Conservation (phyloP, 225 moss, liverwort and hornwort species). For the Takakia lepidozioides region DNA sequence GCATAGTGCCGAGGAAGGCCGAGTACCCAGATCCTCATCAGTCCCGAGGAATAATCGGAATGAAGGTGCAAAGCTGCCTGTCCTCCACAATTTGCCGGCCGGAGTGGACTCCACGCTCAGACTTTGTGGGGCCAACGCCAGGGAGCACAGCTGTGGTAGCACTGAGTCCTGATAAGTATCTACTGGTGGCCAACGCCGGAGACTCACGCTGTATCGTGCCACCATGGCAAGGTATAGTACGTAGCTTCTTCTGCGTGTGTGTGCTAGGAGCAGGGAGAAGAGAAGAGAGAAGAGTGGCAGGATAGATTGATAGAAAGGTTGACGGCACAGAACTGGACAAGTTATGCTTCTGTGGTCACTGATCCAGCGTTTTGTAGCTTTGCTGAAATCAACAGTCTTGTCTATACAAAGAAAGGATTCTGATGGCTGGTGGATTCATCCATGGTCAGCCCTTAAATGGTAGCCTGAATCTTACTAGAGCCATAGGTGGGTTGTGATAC, state of each 20-base stretch:
- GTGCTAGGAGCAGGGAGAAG: too few relatives aligned
- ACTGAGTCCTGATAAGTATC: slow-evolving; percentile 27
- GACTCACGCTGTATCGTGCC: slow-evolving; percentile 58
- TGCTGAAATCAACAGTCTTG: slow-evolving; percentile 33
- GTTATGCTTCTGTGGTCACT: too few relatives aligned
- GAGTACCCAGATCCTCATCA: too few relatives aligned
- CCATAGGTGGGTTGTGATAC: slow-evolving; percentile 35
- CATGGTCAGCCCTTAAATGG: slow-evolving; percentile 46
- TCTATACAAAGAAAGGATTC: slow-evolving; percentile 35
- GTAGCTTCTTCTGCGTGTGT: neutral
- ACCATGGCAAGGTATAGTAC: slow-evolving; percentile 33
- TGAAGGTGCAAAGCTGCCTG: too few relatives aligned
- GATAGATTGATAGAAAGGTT: too few relatives aligned
- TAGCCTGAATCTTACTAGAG: slow-evolving; percentile 53
- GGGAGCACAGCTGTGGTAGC: slow-evolving; percentile 63
- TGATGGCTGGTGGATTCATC: slow-evolving; percentile 32
- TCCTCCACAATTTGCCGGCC: too few relatives aligned
- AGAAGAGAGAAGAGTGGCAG: neutral
- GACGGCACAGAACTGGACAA: too few relatives aligned
- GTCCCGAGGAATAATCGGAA: too few relatives aligned
- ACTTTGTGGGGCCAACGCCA: slow-evolving; percentile 33
- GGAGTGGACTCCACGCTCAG: slow-evolving; percentile 43
- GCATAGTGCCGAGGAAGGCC: too few relatives aligned
- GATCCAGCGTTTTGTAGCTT: too few relatives aligned
- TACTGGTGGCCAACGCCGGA: slow-evolving; percentile 55